Evolutionary conservation across 345 rosid species (phyloP).

Genomic region (Citropsis articulata): DNA sequence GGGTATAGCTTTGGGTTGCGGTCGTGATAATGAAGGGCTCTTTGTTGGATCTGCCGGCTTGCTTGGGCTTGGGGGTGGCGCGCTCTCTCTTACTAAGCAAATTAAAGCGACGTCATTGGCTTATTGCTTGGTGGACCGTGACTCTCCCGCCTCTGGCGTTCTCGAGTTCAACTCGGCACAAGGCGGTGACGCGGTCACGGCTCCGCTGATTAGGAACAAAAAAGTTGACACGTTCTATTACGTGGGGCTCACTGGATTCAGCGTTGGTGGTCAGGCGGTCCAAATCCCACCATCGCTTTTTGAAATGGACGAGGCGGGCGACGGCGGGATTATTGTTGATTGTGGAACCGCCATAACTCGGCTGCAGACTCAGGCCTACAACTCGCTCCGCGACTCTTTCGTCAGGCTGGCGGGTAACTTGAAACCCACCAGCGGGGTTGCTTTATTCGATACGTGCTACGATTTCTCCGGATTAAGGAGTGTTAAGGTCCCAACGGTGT

Average conservation of each 20-base stretch:
- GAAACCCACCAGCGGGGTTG: conserved; percentile 39
- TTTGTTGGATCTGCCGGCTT: conserved; percentile 83
- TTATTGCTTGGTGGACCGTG: conserved; percentile 86
- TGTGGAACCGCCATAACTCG: conserved; percentile 94
- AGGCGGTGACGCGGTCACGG: conserved; percentile 43
- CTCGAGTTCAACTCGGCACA: conserved; percentile 77
- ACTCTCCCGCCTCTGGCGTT: conserved; percentile 58
- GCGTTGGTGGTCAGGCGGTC: conserved; percentile 73
- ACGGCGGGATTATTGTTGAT: conserved; percentile 81
- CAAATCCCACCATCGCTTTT: conserved; percentile 56
- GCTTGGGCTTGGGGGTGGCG: conserved; percentile 93
- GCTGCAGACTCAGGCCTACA: conserved; percentile 72
- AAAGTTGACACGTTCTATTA: conserved; percentile 84
- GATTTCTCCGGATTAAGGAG: conserved; percentile 57
- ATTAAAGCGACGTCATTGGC: conserved; percentile 76
- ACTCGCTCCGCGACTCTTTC: conserved; percentile 76
- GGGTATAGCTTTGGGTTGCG: conserved; percentile 70
- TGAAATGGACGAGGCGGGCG: conserved; percentile 61
- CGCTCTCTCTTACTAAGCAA: conserved; percentile 68
- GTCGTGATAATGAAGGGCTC: conserved; percentile 83
- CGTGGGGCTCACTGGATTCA: conserved; percentile 75
- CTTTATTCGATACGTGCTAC: conserved; percentile 93
- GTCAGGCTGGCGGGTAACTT: conserved; percentile 34
- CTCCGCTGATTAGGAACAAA: conserved; percentile 53
- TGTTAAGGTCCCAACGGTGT: conserved; percentile 76